These are phyloP conservation scores for Colletotrichum sansevieriae DNA, from an alignment of 2,329 filamentous ascomycete species.

Conservation along the genomic window DNA sequence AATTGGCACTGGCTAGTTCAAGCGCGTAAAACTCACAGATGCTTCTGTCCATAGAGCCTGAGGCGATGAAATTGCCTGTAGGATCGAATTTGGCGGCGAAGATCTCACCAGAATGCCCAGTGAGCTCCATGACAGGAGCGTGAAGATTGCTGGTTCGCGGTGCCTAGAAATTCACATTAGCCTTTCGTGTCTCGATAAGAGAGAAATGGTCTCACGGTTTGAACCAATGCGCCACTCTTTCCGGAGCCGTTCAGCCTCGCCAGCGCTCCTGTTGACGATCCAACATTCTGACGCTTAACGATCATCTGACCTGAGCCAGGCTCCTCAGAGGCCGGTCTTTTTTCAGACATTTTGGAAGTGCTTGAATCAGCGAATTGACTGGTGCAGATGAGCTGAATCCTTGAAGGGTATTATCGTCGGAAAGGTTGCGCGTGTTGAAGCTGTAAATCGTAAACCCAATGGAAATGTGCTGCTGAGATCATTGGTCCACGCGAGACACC, in stretches of 20 bases:
- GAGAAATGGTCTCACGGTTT: constrained; percentile 58
- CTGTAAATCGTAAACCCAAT: not conserved
- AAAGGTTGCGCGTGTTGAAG: not conserved
- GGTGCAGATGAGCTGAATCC: not conserved
- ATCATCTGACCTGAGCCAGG: constrained; percentile 84
- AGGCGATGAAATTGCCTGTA: constrained; percentile 89
- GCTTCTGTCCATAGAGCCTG: constrained; percentile 93
- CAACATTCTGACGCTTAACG: constrained; percentile 88
- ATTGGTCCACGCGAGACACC: constrained; percentile 14
- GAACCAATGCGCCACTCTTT: constrained; percentile 60
- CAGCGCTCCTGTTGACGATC: constrained; percentile 61
- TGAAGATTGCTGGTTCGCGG: constrained; percentile 85
- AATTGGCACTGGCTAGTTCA: constrained; percentile 49
- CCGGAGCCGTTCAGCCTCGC: constrained; percentile 65
- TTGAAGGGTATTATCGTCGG: not conserved
- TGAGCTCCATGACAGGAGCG: constrained; percentile 94
- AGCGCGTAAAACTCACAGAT: constrained; percentile 71
- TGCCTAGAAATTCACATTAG: constrained; percentile 64
- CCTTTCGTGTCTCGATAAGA: too few relatives aligned
- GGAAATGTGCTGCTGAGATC: constrained; percentile 18
- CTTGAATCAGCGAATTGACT: not conserved
- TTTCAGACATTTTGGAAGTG: constrained; percentile 83
- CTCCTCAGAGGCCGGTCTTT: constrained; percentile 88
- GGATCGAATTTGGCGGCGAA: constrained; percentile 93
- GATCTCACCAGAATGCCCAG: constrained; percentile 85